These are phyloP conservation scores for Entomortierella parvispora DNA, from an alignment of 192 early-diverging fungal genomes.

Conservation along the genomic window DNA sequence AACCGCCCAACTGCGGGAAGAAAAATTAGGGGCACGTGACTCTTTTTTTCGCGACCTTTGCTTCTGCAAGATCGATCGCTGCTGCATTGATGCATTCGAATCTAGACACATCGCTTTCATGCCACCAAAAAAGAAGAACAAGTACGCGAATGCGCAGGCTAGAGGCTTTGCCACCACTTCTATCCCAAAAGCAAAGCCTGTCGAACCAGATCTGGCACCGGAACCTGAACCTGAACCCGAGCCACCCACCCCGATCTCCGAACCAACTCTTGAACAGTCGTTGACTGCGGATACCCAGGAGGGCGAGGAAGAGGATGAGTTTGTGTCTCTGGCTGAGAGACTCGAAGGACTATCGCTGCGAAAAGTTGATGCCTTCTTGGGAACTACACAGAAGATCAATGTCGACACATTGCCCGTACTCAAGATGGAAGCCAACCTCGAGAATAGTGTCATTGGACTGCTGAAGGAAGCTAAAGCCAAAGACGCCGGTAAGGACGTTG, in stretches of 20 bases:
- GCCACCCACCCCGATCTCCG: neutral
- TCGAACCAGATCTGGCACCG: conserved; percentile 21
- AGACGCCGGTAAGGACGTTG: conserved; percentile 34
- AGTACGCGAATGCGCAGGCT: conserved; percentile 45
- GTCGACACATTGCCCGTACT: conserved; percentile 44
- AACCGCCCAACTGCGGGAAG: too few species aligned
- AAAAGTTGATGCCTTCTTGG: conserved; percentile 53
- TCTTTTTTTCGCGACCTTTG: too few species aligned
- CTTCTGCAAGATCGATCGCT: too few species aligned
- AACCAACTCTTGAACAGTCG: neutral
- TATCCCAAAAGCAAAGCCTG: conserved; percentile 45
- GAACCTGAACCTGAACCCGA: conserved; percentile 25
- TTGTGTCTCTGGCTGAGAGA: conserved; percentile 46
- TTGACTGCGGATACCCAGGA: neutral
- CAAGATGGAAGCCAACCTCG: conserved; percentile 48
- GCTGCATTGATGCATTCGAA: too few species aligned
- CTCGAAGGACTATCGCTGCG: conserved; percentile 25
- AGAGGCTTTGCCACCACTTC: conserved; percentile 52
- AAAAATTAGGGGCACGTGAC: too few species aligned
- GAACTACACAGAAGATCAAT: conserved; percentile 42
- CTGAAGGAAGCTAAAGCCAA: conserved; percentile 48
- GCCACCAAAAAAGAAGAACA: conserved; percentile 53
- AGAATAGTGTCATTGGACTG: conserved; percentile 45
- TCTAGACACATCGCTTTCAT: too few species aligned
- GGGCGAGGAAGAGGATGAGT: conserved; percentile 39